Base-by-base conservation (phyloP, 257 asterid species). In the Rauvolfia tetraphylla region DNA sequence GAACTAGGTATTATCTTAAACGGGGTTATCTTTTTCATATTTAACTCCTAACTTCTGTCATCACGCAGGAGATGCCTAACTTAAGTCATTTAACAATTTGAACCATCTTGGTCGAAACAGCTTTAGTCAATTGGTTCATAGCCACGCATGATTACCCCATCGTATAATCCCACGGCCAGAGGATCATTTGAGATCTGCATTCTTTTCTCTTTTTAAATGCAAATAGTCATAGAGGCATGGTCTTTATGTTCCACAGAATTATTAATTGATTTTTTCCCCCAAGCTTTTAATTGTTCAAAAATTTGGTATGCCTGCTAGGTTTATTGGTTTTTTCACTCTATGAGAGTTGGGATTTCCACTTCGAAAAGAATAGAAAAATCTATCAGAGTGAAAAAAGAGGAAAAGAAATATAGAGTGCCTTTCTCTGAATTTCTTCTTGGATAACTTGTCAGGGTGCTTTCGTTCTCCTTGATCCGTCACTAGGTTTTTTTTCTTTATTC, bases 1-100 rank as follows among this genome's bases (percentile, higher is more conserved):
- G 98, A 92, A 82, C 71, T 92, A 87, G 97, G 99, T 91, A 77
- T 54, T 53, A 11, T 59, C 42, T 39, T 41, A 70, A 58, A 29
- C 4, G 20, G 39, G 34, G 67, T 18, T 46, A 39, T 22, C 72
- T 41, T 27, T 22, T 13, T 23, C 29, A 44, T 12, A 25, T 59
- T 68, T 36, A 34, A 14, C 56, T 23, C 58, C 23, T 1, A 11
- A 56, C 39, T 66, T 33, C 41, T 48, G 15, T 25, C 29, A 75
- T 62, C 29, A 3, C 3, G 44, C 10, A 7, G 23, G 6, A 25
- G 18, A 13, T n/a, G 17, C 69, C 65, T 48, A 25, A 69, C 58
- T 36, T 17, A 22, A 14, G 66, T 59, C 31, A 39, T 42, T 42
- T 56, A 53, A 68, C 34, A 54, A 46, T 14, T 38, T 29, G 27